A percentile compares a stretch with the other conserved stretches of the same genome.
These are phyloP conservation scores for Vaccinium macrocarpon DNA, from an alignment of 148 eudicot species.

Conservation along the genomic window DNA sequence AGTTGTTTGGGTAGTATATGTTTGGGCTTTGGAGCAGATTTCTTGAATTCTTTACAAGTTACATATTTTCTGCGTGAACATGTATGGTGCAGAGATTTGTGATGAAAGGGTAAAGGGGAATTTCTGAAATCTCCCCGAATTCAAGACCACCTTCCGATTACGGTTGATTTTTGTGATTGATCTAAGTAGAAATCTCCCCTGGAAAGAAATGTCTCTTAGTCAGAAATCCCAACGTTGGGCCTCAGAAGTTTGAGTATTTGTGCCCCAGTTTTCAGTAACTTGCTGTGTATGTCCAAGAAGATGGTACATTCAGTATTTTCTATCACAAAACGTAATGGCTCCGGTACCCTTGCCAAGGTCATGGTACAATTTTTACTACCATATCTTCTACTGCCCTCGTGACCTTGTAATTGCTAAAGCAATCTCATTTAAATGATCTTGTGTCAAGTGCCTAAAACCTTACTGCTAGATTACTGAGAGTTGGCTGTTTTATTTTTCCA, in stretches of 20 bases:
- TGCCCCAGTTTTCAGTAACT: background rate
- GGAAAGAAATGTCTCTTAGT: background rate
- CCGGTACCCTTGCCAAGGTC: background rate
- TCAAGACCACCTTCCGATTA: background rate
- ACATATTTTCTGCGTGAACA: too few relatives aligned
- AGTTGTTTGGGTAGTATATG: background rate
- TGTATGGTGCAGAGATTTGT: background rate
- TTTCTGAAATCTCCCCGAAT: too few relatives aligned
- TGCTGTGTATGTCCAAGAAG: background rate
- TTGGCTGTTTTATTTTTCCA: background rate
- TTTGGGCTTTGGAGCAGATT: background rate
- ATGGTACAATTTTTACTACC: background rate
- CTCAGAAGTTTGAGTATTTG: background rate
- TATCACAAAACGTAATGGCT: background rate
- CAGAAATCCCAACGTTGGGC: background rate
- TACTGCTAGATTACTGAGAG: background rate
- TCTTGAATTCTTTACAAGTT: too few relatives aligned
- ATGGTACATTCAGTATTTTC: background rate
- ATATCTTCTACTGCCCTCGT: background rate
- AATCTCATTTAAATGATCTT: background rate
- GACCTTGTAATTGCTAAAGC: background rate
- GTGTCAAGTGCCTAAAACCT: background rate
- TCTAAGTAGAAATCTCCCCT: background rate
- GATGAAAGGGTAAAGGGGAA: background rate
- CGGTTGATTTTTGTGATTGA: background rate